Conservation (phyloP, 1,139 yeast genomes). For the Saccharomyces hybrid region DNA sequence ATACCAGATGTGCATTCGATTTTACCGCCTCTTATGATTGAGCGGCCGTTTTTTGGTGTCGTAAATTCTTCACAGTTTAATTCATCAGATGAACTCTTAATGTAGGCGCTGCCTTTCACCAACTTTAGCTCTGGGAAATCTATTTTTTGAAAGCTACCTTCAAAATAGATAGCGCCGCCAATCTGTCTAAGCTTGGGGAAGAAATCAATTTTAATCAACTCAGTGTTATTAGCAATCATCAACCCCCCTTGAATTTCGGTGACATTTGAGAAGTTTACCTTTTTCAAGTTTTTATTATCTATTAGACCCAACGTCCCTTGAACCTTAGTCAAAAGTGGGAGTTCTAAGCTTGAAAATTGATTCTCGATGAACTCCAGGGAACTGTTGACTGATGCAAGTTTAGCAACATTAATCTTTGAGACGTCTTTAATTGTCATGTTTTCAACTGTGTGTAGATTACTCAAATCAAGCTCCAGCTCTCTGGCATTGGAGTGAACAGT, state of each 20-base stretch:
- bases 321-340: constrained; percentile 46
- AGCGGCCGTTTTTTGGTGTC: constrained; percentile 38
- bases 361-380: constrained; percentile 59
- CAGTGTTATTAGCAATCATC: constrained; percentile 53
- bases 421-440: constrained; percentile 58
- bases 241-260: constrained; percentile 68
- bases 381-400: constrained; percentile 43
- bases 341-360: constrained; percentile 41
- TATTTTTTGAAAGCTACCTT: constrained; percentile 50
- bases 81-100: constrained; percentile 40
- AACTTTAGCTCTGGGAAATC: constrained; percentile 45
- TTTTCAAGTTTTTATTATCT: constrained; percentile 42
- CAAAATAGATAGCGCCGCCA: constrained; percentile 66
- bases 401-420: constrained; percentile 38
- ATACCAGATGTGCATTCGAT: constrained; percentile 47
- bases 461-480: constrained; percentile 49
- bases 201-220: constrained; percentile 44
- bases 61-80: constrained; percentile 56
- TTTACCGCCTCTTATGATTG: constrained; percentile 58
- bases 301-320: constrained; percentile 61
- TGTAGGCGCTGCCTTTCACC: constrained; percentile 61
- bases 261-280: constrained; percentile 43
- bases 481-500: constrained; percentile 59
- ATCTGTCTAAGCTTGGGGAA: constrained; percentile 49
- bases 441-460: constrained; percentile 45